Percentiles rank a stretch among this genome's conserved stretches.
phyloP scores from a whole-genome alignment of 78 protist species.

The Thecamonas trahens region DNA sequence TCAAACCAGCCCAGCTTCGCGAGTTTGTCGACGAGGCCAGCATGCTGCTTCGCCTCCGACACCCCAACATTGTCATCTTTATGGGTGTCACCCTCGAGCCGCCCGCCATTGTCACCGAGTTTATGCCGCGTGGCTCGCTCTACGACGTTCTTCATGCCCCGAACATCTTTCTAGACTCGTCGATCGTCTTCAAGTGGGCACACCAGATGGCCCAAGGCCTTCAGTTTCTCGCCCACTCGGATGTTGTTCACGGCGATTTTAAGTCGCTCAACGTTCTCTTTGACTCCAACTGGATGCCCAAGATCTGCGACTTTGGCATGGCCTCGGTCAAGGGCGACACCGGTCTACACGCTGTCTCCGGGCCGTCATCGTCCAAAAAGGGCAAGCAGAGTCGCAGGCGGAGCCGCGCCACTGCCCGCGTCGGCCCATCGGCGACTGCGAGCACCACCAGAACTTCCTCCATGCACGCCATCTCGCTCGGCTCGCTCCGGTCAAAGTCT shows the following conservation, averaged over 20 bases:
- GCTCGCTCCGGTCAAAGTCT: too few relatives aligned
- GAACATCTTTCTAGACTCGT: conserved; percentile 1
- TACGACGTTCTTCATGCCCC: conserved; percentile 42
- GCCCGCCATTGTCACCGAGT: conserved; percentile 58
- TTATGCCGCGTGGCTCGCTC: conserved; percentile 47
- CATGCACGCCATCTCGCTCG: too few relatives aligned
- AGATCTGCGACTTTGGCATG: conserved; percentile 59
- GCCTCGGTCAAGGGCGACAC: conserved; percentile 27
- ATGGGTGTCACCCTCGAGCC: conserved; percentile 49
- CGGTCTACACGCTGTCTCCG: too few relatives aligned
- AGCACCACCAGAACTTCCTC: too few relatives aligned
- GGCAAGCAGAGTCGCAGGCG: too few relatives aligned
- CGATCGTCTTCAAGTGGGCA: conserved; percentile 25
- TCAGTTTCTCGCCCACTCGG: conserved; percentile 35
- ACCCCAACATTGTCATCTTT: conserved; percentile 54
- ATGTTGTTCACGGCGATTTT: conserved; percentile 54
- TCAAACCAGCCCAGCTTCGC: conserved; percentile 27
- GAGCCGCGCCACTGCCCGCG: too few relatives aligned
- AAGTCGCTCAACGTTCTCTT: conserved; percentile 47
- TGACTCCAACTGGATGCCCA: conserved; percentile 41
- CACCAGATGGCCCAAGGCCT: conserved; percentile 52
- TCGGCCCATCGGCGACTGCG: too few relatives aligned
- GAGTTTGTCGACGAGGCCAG: conserved; percentile 44
- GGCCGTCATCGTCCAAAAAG: too few relatives aligned
- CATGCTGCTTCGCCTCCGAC: conserved; percentile 23